Percentiles rank a stretch among this genome's conserved stretches.
Evolutionary conservation across 129 eudicot genomes (phyloP).

Genomic region (Helianthus tuberosus): DNA sequence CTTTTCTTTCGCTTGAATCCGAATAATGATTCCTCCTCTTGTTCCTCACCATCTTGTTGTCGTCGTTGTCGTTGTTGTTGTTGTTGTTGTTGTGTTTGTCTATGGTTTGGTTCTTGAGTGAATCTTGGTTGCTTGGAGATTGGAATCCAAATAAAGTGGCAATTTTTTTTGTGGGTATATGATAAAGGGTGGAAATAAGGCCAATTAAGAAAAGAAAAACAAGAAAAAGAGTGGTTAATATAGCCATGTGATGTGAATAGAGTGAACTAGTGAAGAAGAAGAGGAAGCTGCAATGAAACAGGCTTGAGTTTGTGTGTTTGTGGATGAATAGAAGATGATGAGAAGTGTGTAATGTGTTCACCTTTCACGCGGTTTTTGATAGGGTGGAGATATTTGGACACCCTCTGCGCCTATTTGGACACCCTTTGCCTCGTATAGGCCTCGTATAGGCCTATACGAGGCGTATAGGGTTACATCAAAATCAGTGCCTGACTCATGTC

Average conservation of each 20-base stretch:
- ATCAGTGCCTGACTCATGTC: too few species aligned
- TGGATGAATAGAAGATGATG: constrained; percentile 13
- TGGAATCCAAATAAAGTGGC: constrained; percentile 24
- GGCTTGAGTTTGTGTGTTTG: constrained; percentile 7
- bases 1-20: constrained; percentile 14
- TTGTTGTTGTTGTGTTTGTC: constrained; percentile 15
- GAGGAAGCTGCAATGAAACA: constrained; percentile 35
- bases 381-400: too few species aligned
- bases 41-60: constrained; percentile 25
- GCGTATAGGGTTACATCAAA: too few species aligned
- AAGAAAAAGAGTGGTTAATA: constrained; percentile 40
- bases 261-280: constrained; percentile 25
- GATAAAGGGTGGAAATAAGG: constrained; percentile 44
- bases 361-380: constrained; percentile 53
- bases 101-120: background rate
- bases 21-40: constrained; percentile 21
- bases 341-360: background rate
- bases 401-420: too few species aligned
- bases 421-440: too few species aligned
- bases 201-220: constrained; percentile 49
- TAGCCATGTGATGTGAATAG: constrained; percentile 17
- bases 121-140: constrained; percentile 16
- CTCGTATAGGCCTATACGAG: too few species aligned
- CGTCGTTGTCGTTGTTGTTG: constrained; percentile 38
- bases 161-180: constrained; percentile 45